These are phyloP conservation scores for Cladorrhinum sp. DNA, from an alignment of 2,329 filamentous ascomycete species.

Conservation along the genomic window DNA sequence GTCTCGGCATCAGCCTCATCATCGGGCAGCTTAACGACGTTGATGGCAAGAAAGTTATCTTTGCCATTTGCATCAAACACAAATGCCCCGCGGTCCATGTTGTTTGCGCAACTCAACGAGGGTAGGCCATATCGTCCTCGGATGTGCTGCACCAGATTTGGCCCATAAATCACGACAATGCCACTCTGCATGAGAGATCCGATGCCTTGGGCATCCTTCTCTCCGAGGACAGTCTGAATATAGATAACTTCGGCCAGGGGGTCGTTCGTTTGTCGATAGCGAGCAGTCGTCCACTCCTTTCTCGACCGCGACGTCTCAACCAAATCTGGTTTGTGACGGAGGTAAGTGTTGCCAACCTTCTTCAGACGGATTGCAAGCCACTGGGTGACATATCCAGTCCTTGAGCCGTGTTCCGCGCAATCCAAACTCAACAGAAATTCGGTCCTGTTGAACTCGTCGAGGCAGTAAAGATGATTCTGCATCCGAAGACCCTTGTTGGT, in stretches of 20 bases:
- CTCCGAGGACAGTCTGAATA: not conserved
- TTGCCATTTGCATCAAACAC: not conserved
- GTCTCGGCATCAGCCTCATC: not conserved
- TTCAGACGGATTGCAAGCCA: constrained; percentile 4
- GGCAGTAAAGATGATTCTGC: not conserved
- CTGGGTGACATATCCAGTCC: not conserved
- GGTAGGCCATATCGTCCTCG: not conserved
- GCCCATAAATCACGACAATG: not conserved
- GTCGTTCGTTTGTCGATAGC: not conserved
- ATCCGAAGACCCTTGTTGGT: constrained; percentile 7
- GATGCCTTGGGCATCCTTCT: not conserved
- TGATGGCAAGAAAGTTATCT: not conserved
- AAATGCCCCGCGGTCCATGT: not conserved
- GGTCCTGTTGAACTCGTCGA: not conserved
- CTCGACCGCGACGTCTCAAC: not conserved
- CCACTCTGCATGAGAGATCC: not conserved
- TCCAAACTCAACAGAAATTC: not conserved
- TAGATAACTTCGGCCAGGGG: not conserved
- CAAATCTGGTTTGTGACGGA: not conserved
- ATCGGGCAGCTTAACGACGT: not conserved
- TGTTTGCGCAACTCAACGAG: not conserved
- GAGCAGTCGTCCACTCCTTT: not conserved
- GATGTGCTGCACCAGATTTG: not conserved
- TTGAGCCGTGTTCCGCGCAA: not conserved
- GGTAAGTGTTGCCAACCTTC: constrained; percentile 1